Evolutionary conservation across 2,329 filamentous ascomycete species (phyloP), one percentile per base, ranked within the genome.

Genomic region (Calcarisporium arbuscula): DNA sequence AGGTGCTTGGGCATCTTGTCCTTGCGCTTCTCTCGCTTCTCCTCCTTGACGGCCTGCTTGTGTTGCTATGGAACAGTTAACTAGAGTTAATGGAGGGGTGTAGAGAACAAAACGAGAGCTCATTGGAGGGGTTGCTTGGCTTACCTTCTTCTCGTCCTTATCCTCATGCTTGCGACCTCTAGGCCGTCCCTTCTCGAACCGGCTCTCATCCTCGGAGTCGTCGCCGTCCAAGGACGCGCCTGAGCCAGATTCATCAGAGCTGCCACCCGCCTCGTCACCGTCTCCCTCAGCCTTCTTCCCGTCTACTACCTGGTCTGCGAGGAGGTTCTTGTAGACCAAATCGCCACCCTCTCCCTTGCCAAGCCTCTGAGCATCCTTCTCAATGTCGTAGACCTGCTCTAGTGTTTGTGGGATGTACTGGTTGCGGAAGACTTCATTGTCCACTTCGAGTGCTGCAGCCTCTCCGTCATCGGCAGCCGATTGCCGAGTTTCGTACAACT

Each of bases 331-430:
- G 63, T 96, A 96, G 2, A 95, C 77, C 0, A 95, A 69, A n/a
- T 83, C 78, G 10, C 77, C 74, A 15, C 81, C 85, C 44, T 83
- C 72, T 5, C 87, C 88, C 28, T 78, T 71, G 7, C 76, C 76
- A 16, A 95, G 74, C 56, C 80, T 80, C 48, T 86, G 81, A 3
- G 80, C 85, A 48, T 96, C 92, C 48, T 89, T 82, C 60, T 96
- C 92, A 32, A 95, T 80, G 55, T 98, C 89, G 58, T 95, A 95
- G 5, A 98, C 90, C 53, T 98, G 87, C 47, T 96, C 85, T 28
- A 98, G 70, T 0, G 85, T 96, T 59, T 95, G 89, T 1, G 92
- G 92, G 34, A 98, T 96, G 58, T 94, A 98, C 58, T 95, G 87
- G 51, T 95, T 84, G 50, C 90, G 77, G 67, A 95, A 98, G 6